Evolutionary conservation across 257 asterid species (phyloP).

Genomic region (Capsicum baccatum): DNA sequence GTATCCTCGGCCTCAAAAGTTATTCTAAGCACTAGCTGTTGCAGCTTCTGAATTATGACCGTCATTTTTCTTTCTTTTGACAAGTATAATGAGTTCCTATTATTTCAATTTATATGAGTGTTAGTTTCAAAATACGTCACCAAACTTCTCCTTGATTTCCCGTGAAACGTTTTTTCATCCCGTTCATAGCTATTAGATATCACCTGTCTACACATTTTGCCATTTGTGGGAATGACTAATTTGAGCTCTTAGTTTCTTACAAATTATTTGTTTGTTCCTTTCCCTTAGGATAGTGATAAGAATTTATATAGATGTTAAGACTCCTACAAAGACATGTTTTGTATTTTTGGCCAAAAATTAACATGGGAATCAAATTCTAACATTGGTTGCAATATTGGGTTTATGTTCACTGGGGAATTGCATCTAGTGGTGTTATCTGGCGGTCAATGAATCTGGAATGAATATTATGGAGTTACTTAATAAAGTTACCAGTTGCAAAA

Average conservation of each 20-base stretch:
- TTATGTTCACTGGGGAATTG: neutral
- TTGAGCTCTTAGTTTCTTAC: slow-evolving; percentile 9
- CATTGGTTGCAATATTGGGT: neutral
- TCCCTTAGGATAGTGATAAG: neutral
- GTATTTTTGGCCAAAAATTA: neutral
- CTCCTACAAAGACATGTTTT: neutral
- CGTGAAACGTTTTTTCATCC: neutral
- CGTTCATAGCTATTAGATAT: neutral
- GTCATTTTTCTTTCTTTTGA: neutral
- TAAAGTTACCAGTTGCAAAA: too few relatives aligned
- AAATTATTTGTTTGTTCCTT: neutral
- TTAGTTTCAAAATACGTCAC: neutral
- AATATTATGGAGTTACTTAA: neutral
- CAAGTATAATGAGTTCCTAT: slow-evolving; percentile 3
- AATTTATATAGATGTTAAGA: neutral
- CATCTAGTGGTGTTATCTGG: neutral
- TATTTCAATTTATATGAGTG: neutral
- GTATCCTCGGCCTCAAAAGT: slow-evolving; percentile 40
- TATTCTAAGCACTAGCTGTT: slow-evolving; percentile 21
- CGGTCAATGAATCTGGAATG: neutral
- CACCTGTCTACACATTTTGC: neutral
- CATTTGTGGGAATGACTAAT: neutral
- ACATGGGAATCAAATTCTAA: neutral
- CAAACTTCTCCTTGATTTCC: neutral
- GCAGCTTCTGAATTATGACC: neutral